Evolutionary conservation across 1,284 basidiomycete species (phyloP).

Genomic region (Ganoderma lucidum): DNA sequence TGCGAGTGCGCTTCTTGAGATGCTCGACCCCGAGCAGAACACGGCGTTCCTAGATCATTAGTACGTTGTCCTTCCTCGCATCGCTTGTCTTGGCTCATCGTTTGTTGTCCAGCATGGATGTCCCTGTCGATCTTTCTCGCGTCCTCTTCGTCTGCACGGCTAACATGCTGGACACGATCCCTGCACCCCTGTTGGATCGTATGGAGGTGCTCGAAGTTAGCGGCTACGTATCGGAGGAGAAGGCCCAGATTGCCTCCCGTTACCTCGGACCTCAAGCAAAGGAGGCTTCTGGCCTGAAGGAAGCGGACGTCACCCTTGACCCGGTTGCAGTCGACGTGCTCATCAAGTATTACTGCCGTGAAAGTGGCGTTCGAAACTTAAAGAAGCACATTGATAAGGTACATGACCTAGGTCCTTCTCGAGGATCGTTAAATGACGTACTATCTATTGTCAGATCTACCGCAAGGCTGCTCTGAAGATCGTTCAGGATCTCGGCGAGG

Average conservation of each 20-base stretch:
- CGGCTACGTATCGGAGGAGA: slow-evolving; percentile 98
- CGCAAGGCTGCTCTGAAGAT: slow-evolving; percentile 96
- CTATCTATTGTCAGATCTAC: slow-evolving; percentile 80
- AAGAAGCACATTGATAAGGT: slow-evolving; percentile 98
- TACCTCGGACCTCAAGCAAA: slow-evolving; percentile 97
- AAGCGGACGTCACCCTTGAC: slow-evolving; percentile 83
- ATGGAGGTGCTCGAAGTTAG: slow-evolving; percentile 98
- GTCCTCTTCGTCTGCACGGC: slow-evolving; percentile 99
- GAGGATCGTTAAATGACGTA: background rate
- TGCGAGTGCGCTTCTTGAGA: slow-evolving; percentile 92
- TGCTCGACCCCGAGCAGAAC: slow-evolving; percentile 99
- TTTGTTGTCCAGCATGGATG: slow-evolving; percentile 80
- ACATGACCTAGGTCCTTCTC: slow-evolving; percentile 5
- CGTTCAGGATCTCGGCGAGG: slow-evolving; percentile 92
- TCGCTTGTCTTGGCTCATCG: slow-evolving; percentile 3
- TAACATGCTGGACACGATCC: slow-evolving; percentile 95
- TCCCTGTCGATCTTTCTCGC: slow-evolving; percentile 95
- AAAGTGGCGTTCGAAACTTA: slow-evolving; percentile 94
- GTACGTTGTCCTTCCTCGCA: slow-evolving; percentile 51
- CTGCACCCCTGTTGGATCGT: slow-evolving; percentile 94
- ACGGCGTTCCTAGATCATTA: slow-evolving; percentile 96
- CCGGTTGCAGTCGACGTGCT: slow-evolving; percentile 86
- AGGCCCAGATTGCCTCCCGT: slow-evolving; percentile 89
- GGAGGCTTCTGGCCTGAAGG: slow-evolving; percentile 88
- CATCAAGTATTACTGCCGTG: slow-evolving; percentile 97